phyloP scores from a whole-genome alignment of 2,329 filamentous ascomycete genomes.

The Metarhizium guizhouense region DNA sequence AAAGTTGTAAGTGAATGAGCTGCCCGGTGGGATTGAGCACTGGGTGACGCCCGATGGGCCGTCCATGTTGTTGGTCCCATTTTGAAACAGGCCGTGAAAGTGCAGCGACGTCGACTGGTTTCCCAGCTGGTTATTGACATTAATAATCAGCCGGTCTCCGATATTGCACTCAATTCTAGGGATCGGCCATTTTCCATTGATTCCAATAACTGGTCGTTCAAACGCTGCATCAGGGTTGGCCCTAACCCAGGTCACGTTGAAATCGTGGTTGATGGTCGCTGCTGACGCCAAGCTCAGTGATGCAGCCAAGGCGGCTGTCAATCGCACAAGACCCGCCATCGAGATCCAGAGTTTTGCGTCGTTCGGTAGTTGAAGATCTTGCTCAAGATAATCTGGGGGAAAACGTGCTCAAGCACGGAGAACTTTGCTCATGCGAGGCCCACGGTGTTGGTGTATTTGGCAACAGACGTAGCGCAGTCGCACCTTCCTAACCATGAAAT shows the following conservation, averaged over 20 bases:
- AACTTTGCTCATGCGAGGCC: neutral
- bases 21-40: slow-evolving; percentile 55
- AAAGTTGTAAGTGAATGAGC: slow-evolving; percentile 62
- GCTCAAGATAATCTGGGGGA: neutral
- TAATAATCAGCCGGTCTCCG: slow-evolving; percentile 53
- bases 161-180: slow-evolving; percentile 54
- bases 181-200: slow-evolving; percentile 70
- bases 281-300: slow-evolving; percentile 14
- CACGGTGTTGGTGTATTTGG: neutral
- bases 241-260: slow-evolving; percentile 61
- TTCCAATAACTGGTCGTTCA: slow-evolving; percentile 60
- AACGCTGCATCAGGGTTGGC: slow-evolving; percentile 62
- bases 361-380: neutral
- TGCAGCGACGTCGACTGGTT: slow-evolving; percentile 56
- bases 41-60: slow-evolving; percentile 59
- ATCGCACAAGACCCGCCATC: slow-evolving; percentile 11
- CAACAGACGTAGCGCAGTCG: neutral
- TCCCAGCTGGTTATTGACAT: slow-evolving; percentile 48
- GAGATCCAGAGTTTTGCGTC: neutral
- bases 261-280: slow-evolving; percentile 50
- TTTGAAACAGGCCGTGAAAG: slow-evolving; percentile 66
- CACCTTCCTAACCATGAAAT: neutral
- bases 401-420: neutral
- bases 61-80: slow-evolving; percentile 62
- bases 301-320: slow-evolving; percentile 9